phyloP scores from a whole-genome alignment of 2,329 filamentous ascomycete species.

The Cladorrhinum sp. region DNA sequence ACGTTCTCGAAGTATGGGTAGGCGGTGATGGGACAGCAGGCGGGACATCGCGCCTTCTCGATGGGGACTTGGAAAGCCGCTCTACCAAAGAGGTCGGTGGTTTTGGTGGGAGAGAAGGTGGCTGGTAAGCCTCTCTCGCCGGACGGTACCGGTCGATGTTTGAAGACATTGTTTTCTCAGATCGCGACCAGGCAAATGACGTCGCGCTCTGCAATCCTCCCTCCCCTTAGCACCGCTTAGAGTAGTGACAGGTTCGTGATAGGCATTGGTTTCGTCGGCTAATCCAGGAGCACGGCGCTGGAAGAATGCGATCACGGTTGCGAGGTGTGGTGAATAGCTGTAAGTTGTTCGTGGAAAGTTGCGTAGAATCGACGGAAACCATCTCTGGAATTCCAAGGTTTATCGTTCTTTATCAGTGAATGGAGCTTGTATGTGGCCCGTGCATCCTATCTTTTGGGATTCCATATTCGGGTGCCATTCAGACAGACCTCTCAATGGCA shows the following conservation, averaged over 20 bases:
- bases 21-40: conserved; percentile 62
- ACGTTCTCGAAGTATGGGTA: conserved; percentile 52
- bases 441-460: not conserved
- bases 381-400: not conserved
- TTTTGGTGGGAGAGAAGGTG: conserved; percentile 44
- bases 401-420: conserved; percentile 16
- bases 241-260: not conserved
- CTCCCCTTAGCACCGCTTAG: conserved; percentile 2
- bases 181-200: not conserved
- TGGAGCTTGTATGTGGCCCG: conserved; percentile 9
- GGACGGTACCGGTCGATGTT: conserved; percentile 56
- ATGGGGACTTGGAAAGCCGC: conserved; percentile 49
- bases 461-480: too few relatives aligned
- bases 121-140: conserved; percentile 55
- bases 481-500: too few relatives aligned
- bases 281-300: not conserved
- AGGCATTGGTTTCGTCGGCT: conserved; percentile 5
- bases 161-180: conserved; percentile 17
- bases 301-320: not conserved
- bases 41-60: conserved; percentile 53
- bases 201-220: not conserved
- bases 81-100: conserved; percentile 36
- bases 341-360: not conserved
- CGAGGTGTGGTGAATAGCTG: not conserved
- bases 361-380: not conserved